Evolutionary conservation across 176 grass and related monocot genomes (phyloP).

Genomic region (Bothriochloa decipiens): DNA sequence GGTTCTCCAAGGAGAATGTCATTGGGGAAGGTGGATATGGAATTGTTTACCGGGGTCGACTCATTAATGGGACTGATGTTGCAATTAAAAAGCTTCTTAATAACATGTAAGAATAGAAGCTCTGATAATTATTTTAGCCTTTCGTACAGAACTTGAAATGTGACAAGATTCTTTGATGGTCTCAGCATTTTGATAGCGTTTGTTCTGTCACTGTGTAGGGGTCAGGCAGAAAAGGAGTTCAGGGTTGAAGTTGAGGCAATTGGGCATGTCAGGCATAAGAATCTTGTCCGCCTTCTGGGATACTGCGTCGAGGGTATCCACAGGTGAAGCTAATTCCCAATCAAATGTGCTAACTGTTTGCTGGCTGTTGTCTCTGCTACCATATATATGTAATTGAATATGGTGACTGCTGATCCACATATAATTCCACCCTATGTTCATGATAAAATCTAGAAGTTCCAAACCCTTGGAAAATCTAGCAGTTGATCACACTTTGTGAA

Average conservation of each 20-base stretch:
- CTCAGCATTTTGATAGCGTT: neutral
- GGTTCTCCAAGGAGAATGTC: conserved; percentile 76
- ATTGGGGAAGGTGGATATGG: conserved; percentile 80
- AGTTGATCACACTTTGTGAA: conserved; percentile 17
- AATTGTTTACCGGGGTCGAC: conserved; percentile 60
- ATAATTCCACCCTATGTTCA: neutral
- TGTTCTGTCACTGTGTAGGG: conserved; percentile 43
- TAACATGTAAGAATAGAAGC: conserved; percentile 56
- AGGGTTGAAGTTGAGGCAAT: conserved; percentile 85
- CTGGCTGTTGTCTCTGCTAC: neutral
- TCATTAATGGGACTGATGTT: conserved; percentile 71
- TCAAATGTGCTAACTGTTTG: neutral
- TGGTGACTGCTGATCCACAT: neutral
- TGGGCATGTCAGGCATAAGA: conserved; percentile 78
- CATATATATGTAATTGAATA: neutral
- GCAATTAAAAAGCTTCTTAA: conserved; percentile 77
- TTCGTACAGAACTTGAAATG: neutral
- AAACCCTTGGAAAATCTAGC: neutral
- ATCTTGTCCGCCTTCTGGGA: conserved; percentile 72
- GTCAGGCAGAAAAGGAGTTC: conserved; percentile 82
- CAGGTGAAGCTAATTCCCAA: conserved; percentile 36
- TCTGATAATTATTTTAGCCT: neutral
- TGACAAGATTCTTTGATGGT: neutral
- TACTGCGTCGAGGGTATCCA: conserved; percentile 72
- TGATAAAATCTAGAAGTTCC: neutral